phyloP scores from a whole-genome alignment of 768 basidiomycete genomes.

The Tricholoma furcatifolium region DNA sequence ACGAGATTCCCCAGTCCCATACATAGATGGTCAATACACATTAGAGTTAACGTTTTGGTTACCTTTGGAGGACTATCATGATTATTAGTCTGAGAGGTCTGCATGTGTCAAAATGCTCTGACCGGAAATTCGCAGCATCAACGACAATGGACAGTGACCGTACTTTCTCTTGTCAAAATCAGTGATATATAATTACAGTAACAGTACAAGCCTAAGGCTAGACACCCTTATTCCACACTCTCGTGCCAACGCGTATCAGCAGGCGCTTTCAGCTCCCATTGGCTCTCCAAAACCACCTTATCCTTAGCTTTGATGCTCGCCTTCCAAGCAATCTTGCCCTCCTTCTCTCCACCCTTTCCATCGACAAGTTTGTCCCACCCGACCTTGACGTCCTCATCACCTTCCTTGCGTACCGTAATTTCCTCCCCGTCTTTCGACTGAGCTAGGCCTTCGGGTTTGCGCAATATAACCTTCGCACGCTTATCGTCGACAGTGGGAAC shows the following conservation, averaged over 20 bases:
- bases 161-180: not conserved
- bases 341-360: conserved; percentile 49
- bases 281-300: conserved; percentile 41
- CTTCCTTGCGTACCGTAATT: conserved; percentile 29
- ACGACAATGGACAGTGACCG: too few species aligned
- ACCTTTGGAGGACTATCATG: too few species aligned
- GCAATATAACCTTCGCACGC: conserved; percentile 42
- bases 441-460: conserved; percentile 46
- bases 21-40: not conserved
- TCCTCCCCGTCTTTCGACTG: conserved; percentile 40
- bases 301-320: conserved; percentile 41
- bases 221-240: not conserved
- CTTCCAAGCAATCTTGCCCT: conserved; percentile 58
- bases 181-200: not conserved
- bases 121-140: not conserved
- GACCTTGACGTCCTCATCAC: conserved; percentile 33
- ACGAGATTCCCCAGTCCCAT: not conserved
- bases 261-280: conserved; percentile 54
- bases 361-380: conserved; percentile 35
- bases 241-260: conserved; percentile 29
- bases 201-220: not conserved
- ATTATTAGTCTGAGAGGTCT: too few species aligned
- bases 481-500: conserved; percentile 43
- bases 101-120: not conserved
- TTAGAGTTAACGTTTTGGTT: too few species aligned